phyloP scores from a whole-genome alignment of 2,329 filamentous ascomycete species.

The Clonostachys byssicola region DNA sequence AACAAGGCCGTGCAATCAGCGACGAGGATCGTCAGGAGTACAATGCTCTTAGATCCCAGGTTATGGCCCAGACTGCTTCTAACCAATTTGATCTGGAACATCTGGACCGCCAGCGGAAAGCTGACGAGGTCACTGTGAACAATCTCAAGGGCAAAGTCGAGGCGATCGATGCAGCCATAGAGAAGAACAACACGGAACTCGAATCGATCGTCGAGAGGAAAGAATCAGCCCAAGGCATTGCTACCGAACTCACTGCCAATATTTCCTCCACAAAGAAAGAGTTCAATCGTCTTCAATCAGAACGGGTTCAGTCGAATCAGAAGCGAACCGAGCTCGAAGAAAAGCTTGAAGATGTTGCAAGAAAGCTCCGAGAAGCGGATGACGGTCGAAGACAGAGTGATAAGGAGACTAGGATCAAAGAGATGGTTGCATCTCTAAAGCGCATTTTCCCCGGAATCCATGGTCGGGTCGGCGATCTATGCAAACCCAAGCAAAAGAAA shows the following conservation, averaged over 20 bases:
- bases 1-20: constrained; percentile 81
- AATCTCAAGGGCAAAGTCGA: constrained; percentile 88
- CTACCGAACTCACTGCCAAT: constrained; percentile 69
- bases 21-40: constrained; percentile 88
- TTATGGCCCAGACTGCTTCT: constrained; percentile 74
- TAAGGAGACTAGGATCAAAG: constrained; percentile 73
- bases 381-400: constrained; percentile 82
- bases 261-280: constrained; percentile 88
- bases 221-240: constrained; percentile 53
- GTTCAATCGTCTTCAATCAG: constrained; percentile 79
- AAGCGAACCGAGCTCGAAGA: constrained; percentile 87
- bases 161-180: constrained; percentile 66
- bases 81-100: constrained; percentile 83
- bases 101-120: constrained; percentile 83
- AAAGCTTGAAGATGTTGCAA: constrained; percentile 77
- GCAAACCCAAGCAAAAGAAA: constrained; percentile 96
- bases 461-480: constrained; percentile 85
- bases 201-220: constrained; percentile 65
- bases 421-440: constrained; percentile 81
- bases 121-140: constrained; percentile 85
- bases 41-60: constrained; percentile 76
- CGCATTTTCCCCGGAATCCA: constrained; percentile 89
- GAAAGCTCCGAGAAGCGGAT: constrained; percentile 79
- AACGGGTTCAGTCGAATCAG: constrained; percentile 76
- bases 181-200: constrained; percentile 71